Evolutionary conservation across 2,329 filamentous ascomycete species (phyloP).

Genomic region (Colletotrichum tofieldiae): DNA sequence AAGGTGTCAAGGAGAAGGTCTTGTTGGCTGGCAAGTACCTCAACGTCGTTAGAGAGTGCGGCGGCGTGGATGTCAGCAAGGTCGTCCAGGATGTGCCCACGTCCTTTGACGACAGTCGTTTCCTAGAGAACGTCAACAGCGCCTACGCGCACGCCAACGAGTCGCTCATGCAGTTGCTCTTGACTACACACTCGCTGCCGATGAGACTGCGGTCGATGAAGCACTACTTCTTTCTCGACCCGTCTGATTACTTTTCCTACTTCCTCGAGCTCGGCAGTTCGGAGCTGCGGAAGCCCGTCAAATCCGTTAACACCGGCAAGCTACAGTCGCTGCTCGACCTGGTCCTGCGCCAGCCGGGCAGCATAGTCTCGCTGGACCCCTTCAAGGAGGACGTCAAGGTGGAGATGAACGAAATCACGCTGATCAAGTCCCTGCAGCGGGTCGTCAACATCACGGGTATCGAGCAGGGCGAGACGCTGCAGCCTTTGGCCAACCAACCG

Average conservation of each 20-base stretch:
- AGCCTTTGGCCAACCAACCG: slow-evolving; percentile 77
- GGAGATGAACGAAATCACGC: slow-evolving; percentile 93
- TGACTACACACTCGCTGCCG: slow-evolving; percentile 93
- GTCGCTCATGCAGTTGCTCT: slow-evolving; percentile 88
- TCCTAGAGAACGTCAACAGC: slow-evolving; percentile 95
- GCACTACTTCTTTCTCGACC: slow-evolving; percentile 99
- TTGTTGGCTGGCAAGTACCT: slow-evolving; percentile 96
- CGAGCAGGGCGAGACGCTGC: slow-evolving; percentile 88
- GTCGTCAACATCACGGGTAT: slow-evolving; percentile 98
- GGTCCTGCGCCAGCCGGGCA: slow-evolving; percentile 95
- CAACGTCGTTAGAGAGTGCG: slow-evolving; percentile 97
- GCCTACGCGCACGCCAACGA: slow-evolving; percentile 97
- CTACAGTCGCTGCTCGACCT: slow-evolving; percentile 96
- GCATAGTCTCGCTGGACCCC: slow-evolving; percentile 91
- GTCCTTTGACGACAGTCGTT: slow-evolving; percentile 92
- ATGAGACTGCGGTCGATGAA: slow-evolving; percentile 91
- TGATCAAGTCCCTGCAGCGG: slow-evolving; percentile 94
- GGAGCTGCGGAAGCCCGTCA: slow-evolving; percentile 91
- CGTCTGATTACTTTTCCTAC: slow-evolving; percentile 98
- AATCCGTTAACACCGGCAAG: slow-evolving; percentile 91
- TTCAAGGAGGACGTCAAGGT: slow-evolving; percentile 99
- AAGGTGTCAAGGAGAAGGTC: slow-evolving; percentile 93
- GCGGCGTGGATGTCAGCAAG: slow-evolving; percentile 94
- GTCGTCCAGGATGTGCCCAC: slow-evolving; percentile 89
- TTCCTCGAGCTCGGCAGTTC: slow-evolving; percentile 93